Evolutionary conservation across 768 basidiomycete genomes (phyloP).

Genomic region (Boletus vermiculosoides): DNA sequence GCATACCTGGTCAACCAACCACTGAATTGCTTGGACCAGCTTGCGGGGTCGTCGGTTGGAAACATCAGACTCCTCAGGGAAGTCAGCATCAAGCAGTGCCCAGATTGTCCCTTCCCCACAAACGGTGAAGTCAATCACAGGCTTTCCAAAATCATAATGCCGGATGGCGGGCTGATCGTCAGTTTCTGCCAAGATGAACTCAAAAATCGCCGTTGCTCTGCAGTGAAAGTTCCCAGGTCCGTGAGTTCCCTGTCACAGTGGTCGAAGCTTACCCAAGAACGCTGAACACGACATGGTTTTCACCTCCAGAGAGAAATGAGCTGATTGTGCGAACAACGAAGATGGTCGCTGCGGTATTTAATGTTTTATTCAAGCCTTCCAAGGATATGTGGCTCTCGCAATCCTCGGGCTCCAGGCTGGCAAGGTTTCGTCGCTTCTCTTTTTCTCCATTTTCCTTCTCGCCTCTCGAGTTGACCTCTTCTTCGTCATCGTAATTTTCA

Average conservation of each 20-base stretch:
- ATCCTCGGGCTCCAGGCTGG: constrained; percentile 24
- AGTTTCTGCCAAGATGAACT: constrained; percentile 35
- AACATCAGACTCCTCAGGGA: constrained; percentile 23
- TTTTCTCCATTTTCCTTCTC: constrained; percentile 17
- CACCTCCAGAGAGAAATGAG: constrained; percentile 40
- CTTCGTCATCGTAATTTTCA: constrained; percentile 27
- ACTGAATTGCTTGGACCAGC: constrained; percentile 33
- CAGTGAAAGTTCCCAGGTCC: constrained; percentile 1
- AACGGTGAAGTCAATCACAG: constrained; percentile 59
- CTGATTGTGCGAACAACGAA: constrained; percentile 60
- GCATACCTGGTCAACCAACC: constrained; percentile 42
- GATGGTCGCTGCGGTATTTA: constrained; percentile 35
- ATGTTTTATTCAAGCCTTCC: constrained; percentile 16
- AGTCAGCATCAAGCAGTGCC: constrained; percentile 50
- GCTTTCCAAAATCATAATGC: constrained; percentile 51
- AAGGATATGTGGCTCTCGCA: neutral
- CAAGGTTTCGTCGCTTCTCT: constrained; percentile 23
- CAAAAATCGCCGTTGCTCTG: constrained; percentile 72
- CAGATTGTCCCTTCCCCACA: constrained; percentile 39
- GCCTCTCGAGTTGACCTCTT: constrained; percentile 15
- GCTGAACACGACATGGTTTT: constrained; percentile 56
- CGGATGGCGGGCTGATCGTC: constrained; percentile 29
- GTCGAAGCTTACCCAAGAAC: constrained; percentile 61
- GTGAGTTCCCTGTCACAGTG: neutral
- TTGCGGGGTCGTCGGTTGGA: constrained; percentile 17